Percentiles rank a stretch among this genome's conserved stretches.
phyloP scores from a whole-genome alignment of 768 basidiomycete genomes.

The Melanogaster broomeanus region DNA sequence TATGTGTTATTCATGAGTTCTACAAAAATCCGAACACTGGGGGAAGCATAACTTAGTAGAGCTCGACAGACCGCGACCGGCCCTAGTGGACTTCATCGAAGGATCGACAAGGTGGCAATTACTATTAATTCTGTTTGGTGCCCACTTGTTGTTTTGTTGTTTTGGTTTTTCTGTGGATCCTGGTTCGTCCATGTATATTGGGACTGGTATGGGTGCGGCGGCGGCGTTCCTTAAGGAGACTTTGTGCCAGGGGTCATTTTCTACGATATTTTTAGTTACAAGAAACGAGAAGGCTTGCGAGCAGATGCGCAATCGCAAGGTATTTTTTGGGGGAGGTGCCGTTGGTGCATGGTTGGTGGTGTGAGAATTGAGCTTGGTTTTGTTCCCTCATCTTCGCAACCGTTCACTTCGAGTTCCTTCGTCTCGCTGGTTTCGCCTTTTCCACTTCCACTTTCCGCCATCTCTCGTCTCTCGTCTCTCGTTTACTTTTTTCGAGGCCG shows the following conservation, averaged over 20 bases:
- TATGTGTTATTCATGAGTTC: no score
- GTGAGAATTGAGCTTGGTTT: slow-evolving; percentile 12
- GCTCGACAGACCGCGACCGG: slow-evolving; percentile 85
- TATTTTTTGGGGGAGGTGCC: background rate
- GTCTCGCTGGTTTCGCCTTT: slow-evolving; percentile 11
- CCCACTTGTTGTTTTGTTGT: background rate
- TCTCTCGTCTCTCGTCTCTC: slow-evolving; percentile 26
- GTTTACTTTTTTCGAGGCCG: slow-evolving; percentile 12
- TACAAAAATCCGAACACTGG: no score
- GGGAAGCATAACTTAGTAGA: no score
- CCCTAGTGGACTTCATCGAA: slow-evolving; percentile 67
- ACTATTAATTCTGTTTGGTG: no score
- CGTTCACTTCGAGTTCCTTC: slow-evolving; percentile 15
- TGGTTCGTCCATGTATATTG: slow-evolving; percentile 89
- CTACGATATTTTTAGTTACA: background rate
- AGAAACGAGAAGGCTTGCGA: background rate
- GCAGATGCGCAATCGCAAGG: background rate
- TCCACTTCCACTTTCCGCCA: slow-evolving; percentile 17
- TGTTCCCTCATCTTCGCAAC: background rate
- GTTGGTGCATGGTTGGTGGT: slow-evolving; percentile 2
- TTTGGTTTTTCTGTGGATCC: slow-evolving; percentile 45
- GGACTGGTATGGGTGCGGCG: slow-evolving; percentile 92
- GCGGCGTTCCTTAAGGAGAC: slow-evolving; percentile 65
- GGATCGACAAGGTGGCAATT: slow-evolving; percentile 69
- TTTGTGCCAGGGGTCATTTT: no score